Conservation (phyloP, 306 rosid genomes). For the Trichosanthes truncata region DNA sequence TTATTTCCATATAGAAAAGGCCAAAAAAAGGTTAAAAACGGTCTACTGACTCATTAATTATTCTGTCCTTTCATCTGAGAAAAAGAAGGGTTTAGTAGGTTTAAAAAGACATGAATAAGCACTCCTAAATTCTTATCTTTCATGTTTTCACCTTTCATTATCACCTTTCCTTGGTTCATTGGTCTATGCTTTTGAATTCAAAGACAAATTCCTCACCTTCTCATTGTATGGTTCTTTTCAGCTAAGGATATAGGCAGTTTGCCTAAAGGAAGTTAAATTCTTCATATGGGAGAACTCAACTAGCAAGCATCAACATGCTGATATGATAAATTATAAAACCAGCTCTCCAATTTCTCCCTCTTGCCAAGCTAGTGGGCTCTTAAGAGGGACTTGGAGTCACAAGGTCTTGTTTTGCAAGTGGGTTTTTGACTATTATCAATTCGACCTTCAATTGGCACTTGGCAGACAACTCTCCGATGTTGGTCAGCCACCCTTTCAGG, state of each 20-base stretch:
- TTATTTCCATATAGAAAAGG: neutral
- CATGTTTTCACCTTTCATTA: neutral
- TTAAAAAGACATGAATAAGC: neutral
- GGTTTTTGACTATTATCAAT: neutral
- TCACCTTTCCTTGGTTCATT: neutral
- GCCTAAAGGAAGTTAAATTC: neutral
- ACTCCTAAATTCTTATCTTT: neutral
- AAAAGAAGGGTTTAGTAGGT: neutral
- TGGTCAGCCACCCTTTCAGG: neutral
- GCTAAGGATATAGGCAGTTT: neutral
- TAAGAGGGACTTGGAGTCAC: neutral
- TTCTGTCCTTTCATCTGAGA: no score
- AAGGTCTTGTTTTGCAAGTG: neutral
- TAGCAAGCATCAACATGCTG: neutral
- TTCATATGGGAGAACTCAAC: no score
- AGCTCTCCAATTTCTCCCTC: neutral
- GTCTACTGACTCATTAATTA: neutral
- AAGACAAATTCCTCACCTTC: neutral
- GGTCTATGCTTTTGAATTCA: neutral
- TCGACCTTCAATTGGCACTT: neutral
- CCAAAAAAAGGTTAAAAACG: neutral
- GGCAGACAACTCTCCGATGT: neutral
- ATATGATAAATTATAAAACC: neutral
- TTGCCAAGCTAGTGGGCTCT: neutral
- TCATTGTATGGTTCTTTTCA: neutral